These are phyloP conservation scores for Penicillium macrosclerotiorum DNA, from an alignment of 495 filamentous ascomycete genomes.

Conservation along the genomic window DNA sequence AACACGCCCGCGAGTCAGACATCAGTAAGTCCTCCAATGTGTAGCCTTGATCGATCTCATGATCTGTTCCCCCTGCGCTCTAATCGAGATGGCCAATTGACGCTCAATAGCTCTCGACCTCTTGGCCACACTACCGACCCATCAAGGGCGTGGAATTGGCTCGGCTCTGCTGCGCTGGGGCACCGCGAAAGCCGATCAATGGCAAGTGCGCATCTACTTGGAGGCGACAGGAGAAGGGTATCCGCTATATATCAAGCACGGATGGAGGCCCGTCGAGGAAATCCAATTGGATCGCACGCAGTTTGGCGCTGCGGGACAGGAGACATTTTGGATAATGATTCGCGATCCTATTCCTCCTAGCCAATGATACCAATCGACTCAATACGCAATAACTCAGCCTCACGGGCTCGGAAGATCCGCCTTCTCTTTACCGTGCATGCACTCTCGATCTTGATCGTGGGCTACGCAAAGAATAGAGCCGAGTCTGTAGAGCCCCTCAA, in stretches of 20 bases:
- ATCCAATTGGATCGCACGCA: constrained; percentile 27
- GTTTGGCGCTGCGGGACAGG: constrained; percentile 22
- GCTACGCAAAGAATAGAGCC: too few relatives aligned
- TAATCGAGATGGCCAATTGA: background rate
- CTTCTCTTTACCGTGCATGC: too few relatives aligned
- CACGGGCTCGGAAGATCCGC: too few relatives aligned
- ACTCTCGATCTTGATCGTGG: too few relatives aligned
- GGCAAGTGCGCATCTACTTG: constrained; percentile 46
- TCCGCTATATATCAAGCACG: constrained; percentile 52
- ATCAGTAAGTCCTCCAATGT: constrained; percentile 27
- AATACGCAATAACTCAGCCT: background rate
- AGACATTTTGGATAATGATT: constrained; percentile 24
- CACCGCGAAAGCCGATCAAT: constrained; percentile 46
- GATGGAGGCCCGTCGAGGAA: constrained; percentile 47
- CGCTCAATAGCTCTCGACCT: constrained; percentile 36
- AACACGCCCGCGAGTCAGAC: constrained; percentile 17
- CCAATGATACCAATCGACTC: background rate
- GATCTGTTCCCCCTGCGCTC: background rate
- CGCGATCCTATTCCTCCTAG: constrained; percentile 16
- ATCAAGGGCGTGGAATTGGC: constrained; percentile 51
- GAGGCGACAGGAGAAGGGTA: constrained; percentile 53
- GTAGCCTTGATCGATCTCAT: too few relatives aligned
- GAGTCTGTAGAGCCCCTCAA: too few relatives aligned
- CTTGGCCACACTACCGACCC: constrained; percentile 42
- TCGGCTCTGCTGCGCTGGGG: constrained; percentile 50